phyloP scores from a whole-genome alignment of 352 stramenopile genomes.

The Globisporangium paddicum region DNA sequence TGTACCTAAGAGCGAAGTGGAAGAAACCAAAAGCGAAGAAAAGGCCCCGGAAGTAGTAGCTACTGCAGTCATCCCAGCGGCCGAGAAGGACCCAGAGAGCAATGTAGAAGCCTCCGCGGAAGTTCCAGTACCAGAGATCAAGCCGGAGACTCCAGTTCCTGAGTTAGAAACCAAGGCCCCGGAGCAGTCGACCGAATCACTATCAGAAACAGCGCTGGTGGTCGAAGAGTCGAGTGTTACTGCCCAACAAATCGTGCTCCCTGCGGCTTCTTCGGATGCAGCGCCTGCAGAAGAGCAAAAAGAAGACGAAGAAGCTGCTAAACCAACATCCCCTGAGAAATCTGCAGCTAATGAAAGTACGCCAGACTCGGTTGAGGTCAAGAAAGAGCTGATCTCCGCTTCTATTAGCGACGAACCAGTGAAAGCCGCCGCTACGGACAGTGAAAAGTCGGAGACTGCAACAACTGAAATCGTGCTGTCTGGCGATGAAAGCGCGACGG shows the following conservation, averaged over 20 bases:
- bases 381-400: constrained; percentile 16
- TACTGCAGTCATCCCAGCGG: neutral
- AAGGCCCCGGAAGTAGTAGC: neutral
- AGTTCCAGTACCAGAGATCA: neutral
- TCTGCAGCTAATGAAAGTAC: neutral
- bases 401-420: constrained; percentile 1
- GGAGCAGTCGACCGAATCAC: neutral
- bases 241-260: neutral
- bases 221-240: neutral
- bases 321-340: constrained; percentile 5
- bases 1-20: neutral
- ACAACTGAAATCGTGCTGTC: constrained; percentile 6
- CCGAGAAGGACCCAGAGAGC: neutral
- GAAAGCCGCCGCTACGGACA: constrained; percentile 5
- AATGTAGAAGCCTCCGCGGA: neutral
- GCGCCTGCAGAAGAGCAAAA: constrained; percentile 9
- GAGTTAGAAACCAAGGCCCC: neutral
- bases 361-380: constrained; percentile 13
- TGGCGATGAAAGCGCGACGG: constrained; percentile 1
- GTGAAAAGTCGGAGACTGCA: constrained; percentile 7
- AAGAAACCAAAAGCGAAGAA: constrained; percentile 9
- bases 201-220: neutral
- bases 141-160: neutral
- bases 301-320: constrained; percentile 12
- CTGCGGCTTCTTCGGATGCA: neutral